phyloP scores from a whole-genome alignment of 441 rosid genomes.

The Pelargonium cotyledonis region DNA sequence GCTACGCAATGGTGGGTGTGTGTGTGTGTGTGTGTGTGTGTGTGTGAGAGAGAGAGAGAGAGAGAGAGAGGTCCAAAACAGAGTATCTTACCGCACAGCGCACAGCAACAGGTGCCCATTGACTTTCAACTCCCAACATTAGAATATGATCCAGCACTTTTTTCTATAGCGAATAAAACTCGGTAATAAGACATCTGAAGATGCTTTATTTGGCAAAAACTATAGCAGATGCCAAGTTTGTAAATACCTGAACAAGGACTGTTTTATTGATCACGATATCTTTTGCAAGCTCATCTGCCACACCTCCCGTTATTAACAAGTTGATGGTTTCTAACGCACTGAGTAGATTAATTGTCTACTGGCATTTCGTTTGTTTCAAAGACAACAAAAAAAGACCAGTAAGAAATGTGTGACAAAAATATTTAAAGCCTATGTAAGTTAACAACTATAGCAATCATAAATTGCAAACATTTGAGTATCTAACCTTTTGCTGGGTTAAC shows the following conservation, averaged over 20 bases:
- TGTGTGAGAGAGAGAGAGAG: too few relatives aligned
- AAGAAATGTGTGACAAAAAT: conserved; percentile 26
- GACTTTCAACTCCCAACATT: conserved; percentile 88
- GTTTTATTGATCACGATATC: conserved; percentile 79
- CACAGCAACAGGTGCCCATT: conserved; percentile 87
- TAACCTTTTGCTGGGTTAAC: conserved; percentile 96
- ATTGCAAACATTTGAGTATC: conserved; percentile 35
- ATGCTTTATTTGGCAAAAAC: not conserved
- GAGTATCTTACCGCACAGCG: conserved; percentile 67
- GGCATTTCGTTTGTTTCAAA: conserved; percentile 50
- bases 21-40: too few relatives aligned
- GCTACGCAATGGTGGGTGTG: too few relatives aligned
- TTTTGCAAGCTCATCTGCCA: conserved; percentile 58
- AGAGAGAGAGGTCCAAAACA: conserved; percentile 6
- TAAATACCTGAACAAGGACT: conserved; percentile 77
- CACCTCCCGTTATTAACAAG: conserved; percentile 67
- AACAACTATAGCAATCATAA: conserved; percentile 13
- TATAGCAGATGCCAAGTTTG: conserved; percentile 7
- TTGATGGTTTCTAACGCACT: conserved; percentile 77
- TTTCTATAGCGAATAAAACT: conserved; percentile 45
- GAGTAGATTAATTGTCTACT: conserved; percentile 94
- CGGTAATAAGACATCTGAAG: conserved; percentile 18
- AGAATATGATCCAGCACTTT: conserved; percentile 74
- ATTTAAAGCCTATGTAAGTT: conserved; percentile 6
- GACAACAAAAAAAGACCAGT: conserved; percentile 36